These are phyloP conservation scores for Cercospora beticola DNA, from an alignment of 2,329 filamentous ascomycete genomes.

Conservation along the genomic window DNA sequence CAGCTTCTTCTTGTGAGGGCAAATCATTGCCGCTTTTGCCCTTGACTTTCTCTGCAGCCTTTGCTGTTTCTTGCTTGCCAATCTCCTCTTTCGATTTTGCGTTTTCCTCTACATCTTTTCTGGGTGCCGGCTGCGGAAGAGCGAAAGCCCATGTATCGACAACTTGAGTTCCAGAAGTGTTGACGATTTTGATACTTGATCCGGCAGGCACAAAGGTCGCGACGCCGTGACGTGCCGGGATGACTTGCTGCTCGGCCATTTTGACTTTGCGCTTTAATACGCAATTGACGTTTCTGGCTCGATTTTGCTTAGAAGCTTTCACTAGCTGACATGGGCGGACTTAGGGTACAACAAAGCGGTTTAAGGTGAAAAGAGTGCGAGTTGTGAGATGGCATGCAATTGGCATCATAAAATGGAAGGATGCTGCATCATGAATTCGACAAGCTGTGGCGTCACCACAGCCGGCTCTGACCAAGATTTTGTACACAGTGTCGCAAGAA, in stretches of 20 bases:
- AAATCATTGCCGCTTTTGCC: constrained; percentile 31
- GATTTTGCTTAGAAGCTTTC: neutral
- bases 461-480: constrained; percentile 18
- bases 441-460: constrained; percentile 21
- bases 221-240: constrained; percentile 51
- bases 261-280: neutral
- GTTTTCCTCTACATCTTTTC: constrained; percentile 25
- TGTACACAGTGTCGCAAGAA: constrained; percentile 15
- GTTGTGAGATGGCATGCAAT: neutral
- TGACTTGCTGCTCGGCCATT: constrained; percentile 41
- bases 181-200: constrained; percentile 51
- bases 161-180: constrained; percentile 52
- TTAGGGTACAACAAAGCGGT: neutral
- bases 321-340: neutral
- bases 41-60: constrained; percentile 29
- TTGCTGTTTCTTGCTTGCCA: constrained; percentile 25
- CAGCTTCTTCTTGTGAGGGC: constrained; percentile 39
- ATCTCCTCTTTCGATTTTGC: constrained; percentile 24
- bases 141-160: constrained; percentile 53
- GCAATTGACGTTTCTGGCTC: neutral
- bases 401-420: neutral
- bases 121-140: constrained; percentile 44
- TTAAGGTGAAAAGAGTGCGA: neutral
- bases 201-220: constrained; percentile 53
- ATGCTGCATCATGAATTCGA: neutral